Base-by-base conservation (phyloP, 805 yeast genomes). In the Candida chilensis region DNA sequence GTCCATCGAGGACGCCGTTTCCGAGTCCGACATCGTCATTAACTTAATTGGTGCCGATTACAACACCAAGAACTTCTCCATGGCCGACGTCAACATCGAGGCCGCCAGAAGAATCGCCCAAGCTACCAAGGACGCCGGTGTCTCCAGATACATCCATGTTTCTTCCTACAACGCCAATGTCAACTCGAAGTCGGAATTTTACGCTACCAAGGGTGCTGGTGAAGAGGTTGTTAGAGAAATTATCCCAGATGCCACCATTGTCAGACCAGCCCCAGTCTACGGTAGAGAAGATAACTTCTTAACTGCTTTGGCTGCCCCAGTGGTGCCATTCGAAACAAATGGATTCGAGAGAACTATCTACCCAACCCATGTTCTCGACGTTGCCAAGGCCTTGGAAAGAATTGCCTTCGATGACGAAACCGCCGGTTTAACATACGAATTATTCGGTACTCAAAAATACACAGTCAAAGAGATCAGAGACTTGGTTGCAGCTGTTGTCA, bases 331-430 rank as follows among this genome's bases (percentile, higher is more conserved):
- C 60, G 73, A 82, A 32, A 75, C 83, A 30, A 71, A 81, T 52
- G 67, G 69, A 48, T 70, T 74, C 52, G 68, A 71, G 38, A 80
- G 80, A 54, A 61, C 55, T 38, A 53, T 78, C 27, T 66, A 69
- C 43, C 95, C 95, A 25, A 75, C 76, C n/a, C 85, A 80, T 48
- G 85, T 76, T 22, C 41, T 62, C 29, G 94, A 85, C 48, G 87
- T 84, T 34, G 90, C 92, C 15, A 61, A 69, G 39, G 94, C 83
- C 4, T 63, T 85, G 41, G 92, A 81, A 60, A 68, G 63, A 41
- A 82, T 85, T 42, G 88, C 84, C 7, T 84, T 60, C 51, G 88
- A 85, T 50, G 94, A 85, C 53, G 61, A 83, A 31, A 84, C 94
- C 14, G 66, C 67, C 10, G 94, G 94, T 37, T 69, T 80, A 54